Evolutionary conservation across 2,329 filamentous ascomycete species (phyloP).

Genomic region (Cladophialophora chaetospira): DNA sequence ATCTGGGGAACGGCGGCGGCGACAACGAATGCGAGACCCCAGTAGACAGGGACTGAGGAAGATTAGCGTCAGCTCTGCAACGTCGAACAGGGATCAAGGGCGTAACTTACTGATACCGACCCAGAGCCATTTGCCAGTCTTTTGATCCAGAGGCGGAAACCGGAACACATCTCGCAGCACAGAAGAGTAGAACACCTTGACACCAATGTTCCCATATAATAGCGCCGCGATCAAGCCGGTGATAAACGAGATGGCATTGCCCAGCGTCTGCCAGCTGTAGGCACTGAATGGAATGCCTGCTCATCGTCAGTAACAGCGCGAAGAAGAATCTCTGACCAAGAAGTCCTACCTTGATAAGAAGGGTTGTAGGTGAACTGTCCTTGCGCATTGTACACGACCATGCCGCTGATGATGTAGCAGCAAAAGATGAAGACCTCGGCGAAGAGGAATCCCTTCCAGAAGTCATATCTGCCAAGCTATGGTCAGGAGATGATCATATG

Average conservation of each 20-base stretch:
- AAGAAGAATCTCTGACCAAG: conserved; percentile 16
- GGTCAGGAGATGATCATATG: conserved; percentile 34
- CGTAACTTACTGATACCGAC: neutral
- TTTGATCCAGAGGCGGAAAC: conserved; percentile 8
- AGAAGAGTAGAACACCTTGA: conserved; percentile 34
- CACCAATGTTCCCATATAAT: conserved; percentile 46
- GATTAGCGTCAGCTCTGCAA: neutral
- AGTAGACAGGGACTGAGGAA: conserved; percentile 44
- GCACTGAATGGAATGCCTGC: conserved; percentile 42
- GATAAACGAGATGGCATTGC: conserved; percentile 32
- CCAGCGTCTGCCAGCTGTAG: conserved; percentile 21
- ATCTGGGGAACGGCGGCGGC: conserved; percentile 48
- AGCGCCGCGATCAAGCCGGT: conserved; percentile 42
- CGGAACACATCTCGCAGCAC: conserved; percentile 15
- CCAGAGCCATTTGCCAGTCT: conserved; percentile 19
- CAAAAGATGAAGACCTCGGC: conserved; percentile 49
- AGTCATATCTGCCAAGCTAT: neutral
- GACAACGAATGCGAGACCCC: conserved; percentile 47
- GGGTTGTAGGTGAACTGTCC: conserved; percentile 49
- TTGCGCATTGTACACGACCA: conserved; percentile 51
- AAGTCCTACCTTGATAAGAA: conserved; percentile 41
- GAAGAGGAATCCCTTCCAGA: conserved; percentile 14
- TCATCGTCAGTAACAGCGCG: neutral
- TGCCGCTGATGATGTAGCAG: conserved; percentile 51
- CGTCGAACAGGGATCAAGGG: neutral